Percentiles rank a stretch among this genome's conserved stretches.
Conservation (phyloP, 805 yeast genomes). For the Teunomyces atbi region DNA sequence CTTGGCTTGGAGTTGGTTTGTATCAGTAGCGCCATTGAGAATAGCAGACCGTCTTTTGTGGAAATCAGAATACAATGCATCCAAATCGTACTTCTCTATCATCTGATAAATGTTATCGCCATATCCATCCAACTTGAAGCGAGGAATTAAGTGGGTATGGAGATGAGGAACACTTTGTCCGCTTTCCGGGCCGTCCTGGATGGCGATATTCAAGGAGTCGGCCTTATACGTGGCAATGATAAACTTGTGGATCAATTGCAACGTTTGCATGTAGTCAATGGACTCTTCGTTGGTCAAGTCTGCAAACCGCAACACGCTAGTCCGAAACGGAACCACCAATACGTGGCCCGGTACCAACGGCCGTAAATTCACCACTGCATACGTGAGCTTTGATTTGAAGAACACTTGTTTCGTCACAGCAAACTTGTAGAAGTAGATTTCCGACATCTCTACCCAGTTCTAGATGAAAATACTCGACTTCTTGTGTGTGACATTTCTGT, state of each 20-base stretch:
- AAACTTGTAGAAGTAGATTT: constrained; percentile 50
- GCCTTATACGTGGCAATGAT: constrained; percentile 69
- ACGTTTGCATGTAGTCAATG: constrained; percentile 70
- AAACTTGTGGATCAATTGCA: constrained; percentile 69
- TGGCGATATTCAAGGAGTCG: constrained; percentile 82
- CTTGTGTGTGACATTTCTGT: too few relatives aligned
- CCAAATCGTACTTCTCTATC: constrained; percentile 57
- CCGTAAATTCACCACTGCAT: constrained; percentile 84
- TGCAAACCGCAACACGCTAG: constrained; percentile 55
- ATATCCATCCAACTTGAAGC: constrained; percentile 55
- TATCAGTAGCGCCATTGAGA: not conserved
- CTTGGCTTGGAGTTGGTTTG: constrained; percentile 19
- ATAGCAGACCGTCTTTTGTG: constrained; percentile 6
- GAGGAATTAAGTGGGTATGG: constrained; percentile 91
- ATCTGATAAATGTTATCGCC: constrained; percentile 70
- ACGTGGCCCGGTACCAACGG: constrained; percentile 94
- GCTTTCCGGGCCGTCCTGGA: constrained; percentile 95
- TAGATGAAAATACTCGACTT: too few relatives aligned
- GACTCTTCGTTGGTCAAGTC: constrained; percentile 74
- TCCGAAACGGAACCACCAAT: constrained; percentile 77
- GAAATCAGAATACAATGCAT: constrained; percentile 26
- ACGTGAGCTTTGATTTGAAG: constrained; percentile 62
- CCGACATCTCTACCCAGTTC: constrained; percentile 13
- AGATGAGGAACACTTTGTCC: constrained; percentile 97
- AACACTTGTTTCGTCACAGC: constrained; percentile 58